These are phyloP conservation scores for Syzygium syzygioides DNA, from an alignment of 441 rosid genomes.

Conservation along the genomic window DNA sequence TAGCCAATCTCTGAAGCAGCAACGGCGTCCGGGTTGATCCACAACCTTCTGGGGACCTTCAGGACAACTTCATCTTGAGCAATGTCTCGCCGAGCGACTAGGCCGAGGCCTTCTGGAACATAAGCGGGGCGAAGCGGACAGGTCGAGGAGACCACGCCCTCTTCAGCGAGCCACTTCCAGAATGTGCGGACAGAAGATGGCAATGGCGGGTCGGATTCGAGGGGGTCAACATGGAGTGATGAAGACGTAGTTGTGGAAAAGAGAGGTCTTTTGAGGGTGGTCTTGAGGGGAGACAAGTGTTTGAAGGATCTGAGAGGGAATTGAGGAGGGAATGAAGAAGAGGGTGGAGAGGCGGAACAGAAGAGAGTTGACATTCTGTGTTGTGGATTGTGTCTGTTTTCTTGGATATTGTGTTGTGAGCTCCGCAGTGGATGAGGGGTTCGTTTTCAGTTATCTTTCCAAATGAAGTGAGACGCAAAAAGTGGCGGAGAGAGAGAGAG, in stretches of 20 bases:
- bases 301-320: constrained; percentile 17
- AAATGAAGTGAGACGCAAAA: neutral
- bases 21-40: constrained; percentile 83
- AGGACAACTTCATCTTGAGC: constrained; percentile 75
- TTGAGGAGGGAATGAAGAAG: constrained; percentile 6
- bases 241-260: constrained; percentile 13
- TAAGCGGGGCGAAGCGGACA: constrained; percentile 49
- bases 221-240: constrained; percentile 16
- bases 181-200: constrained; percentile 43
- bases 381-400: neutral
- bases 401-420: neutral
- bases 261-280: constrained; percentile 21
- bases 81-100: constrained; percentile 70
- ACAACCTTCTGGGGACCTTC: constrained; percentile 77
- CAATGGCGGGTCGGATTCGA: constrained; percentile 10
- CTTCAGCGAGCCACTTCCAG: constrained; percentile 83
- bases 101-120: constrained; percentile 72
- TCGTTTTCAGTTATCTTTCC: neutral
- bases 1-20: constrained; percentile 76
- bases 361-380: neutral
- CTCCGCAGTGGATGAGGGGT: neutral
- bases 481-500: too few species aligned
- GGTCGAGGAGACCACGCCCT: constrained; percentile 58
- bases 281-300: constrained; percentile 1
- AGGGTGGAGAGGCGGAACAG: constrained; percentile 3